These are phyloP conservation scores for Ephemerocybe angulata DNA, from an alignment of 768 basidiomycete genomes.

Conservation along the genomic window DNA sequence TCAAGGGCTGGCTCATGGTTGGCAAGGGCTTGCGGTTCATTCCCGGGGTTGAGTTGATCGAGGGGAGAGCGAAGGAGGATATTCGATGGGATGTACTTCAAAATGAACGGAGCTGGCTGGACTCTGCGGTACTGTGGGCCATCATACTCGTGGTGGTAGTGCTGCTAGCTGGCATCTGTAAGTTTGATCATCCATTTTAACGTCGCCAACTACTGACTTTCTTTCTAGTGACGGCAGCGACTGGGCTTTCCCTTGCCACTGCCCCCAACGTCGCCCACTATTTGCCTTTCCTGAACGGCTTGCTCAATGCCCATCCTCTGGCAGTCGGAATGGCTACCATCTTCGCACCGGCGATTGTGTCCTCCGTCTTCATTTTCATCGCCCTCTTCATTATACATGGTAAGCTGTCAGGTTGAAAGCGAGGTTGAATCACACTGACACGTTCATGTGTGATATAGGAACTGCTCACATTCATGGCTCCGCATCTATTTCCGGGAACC, in stretches of 20 bases:
- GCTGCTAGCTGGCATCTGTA: conserved; percentile 57
- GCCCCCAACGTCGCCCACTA: conserved; percentile 74
- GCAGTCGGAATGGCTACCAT: conserved; percentile 63
- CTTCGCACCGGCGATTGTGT: conserved; percentile 63
- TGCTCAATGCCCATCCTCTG: conserved; percentile 47
- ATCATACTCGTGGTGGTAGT: conserved; percentile 47
- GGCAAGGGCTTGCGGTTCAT: conserved; percentile 65
- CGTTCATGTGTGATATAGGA: conserved; percentile 33
- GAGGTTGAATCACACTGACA: neutral
- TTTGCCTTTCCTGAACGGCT: conserved; percentile 56
- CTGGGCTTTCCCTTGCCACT: conserved; percentile 62
- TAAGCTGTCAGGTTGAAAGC: conserved; percentile 32
- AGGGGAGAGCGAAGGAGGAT: conserved; percentile 80
- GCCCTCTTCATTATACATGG: conserved; percentile 53
- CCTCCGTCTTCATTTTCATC: conserved; percentile 53
- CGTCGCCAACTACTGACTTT: neutral
- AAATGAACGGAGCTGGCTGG: conserved; percentile 45
- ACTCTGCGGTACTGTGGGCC: conserved; percentile 54
- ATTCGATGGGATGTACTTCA: conserved; percentile 78
- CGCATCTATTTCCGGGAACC: conserved; percentile 60
- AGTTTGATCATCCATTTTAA: conserved; percentile 28
- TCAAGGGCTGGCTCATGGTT: conserved; percentile 77
- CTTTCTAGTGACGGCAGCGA: conserved; percentile 62
- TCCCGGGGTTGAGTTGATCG: conserved; percentile 64
- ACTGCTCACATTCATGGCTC: conserved; percentile 51